phyloP scores from a whole-genome alignment of 2,329 filamentous ascomycete species.

The Dothideomycetes sp. region DNA sequence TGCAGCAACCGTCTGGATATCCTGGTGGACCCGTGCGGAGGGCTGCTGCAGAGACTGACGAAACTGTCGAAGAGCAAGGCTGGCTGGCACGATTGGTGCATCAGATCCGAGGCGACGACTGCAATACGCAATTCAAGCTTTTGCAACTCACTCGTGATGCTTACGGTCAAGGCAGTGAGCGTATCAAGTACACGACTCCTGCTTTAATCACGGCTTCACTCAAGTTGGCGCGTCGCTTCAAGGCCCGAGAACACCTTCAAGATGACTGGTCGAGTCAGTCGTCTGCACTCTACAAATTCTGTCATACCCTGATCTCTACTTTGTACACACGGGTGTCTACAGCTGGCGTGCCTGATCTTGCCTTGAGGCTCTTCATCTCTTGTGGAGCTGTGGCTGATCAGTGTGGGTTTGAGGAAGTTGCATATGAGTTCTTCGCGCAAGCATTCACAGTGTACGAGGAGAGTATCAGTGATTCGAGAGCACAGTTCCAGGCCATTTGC shows the following conservation, averaged over 20 bases:
- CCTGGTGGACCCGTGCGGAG: slow-evolving; percentile 66
- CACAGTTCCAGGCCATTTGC: slow-evolving; percentile 95
- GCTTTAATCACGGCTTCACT: slow-evolving; percentile 83
- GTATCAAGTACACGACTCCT: slow-evolving; percentile 90
- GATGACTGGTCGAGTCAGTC: slow-evolving; percentile 65
- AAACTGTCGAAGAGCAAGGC: slow-evolving; percentile 95
- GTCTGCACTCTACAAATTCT: slow-evolving; percentile 86
- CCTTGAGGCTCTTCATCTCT: slow-evolving; percentile 79
- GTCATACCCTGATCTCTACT: slow-evolving; percentile 78
- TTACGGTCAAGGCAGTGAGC: slow-evolving; percentile 84
- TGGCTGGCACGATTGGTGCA: slow-evolving; percentile 92
- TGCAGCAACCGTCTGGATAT: slow-evolving; percentile 70
- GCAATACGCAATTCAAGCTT: slow-evolving; percentile 84
- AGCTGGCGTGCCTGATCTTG: slow-evolving; percentile 72
- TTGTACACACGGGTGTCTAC: slow-evolving; percentile 72
- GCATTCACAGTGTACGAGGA: slow-evolving; percentile 98
- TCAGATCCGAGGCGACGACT: slow-evolving; percentile 70
- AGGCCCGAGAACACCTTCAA: slow-evolving; percentile 78
- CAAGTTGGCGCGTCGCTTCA: slow-evolving; percentile 81
- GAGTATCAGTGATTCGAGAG: slow-evolving; percentile 86
- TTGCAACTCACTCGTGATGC: slow-evolving; percentile 79
- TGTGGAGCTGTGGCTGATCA: slow-evolving; percentile 91
- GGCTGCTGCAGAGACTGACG: slow-evolving; percentile 78
- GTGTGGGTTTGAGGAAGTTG: slow-evolving; percentile 85
- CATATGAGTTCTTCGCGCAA: slow-evolving; percentile 97